These are phyloP conservation scores for Phytophthora aleatoria DNA, from an alignment of 352 stramenopile species.

Conservation along the genomic window DNA sequence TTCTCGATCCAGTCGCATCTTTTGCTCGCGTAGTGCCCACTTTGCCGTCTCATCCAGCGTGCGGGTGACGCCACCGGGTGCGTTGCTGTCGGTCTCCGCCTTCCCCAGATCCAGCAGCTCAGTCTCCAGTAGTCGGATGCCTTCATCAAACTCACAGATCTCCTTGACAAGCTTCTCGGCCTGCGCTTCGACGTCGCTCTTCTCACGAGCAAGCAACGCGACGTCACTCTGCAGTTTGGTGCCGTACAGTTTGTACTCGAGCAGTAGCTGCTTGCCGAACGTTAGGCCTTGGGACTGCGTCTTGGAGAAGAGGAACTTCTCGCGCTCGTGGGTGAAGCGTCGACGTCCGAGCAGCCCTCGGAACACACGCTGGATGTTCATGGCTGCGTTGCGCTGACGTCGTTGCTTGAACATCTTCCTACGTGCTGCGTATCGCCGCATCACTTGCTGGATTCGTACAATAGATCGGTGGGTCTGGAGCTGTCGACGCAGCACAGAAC, in stretches of 20 bases:
- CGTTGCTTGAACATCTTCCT: slow-evolving; percentile 55
- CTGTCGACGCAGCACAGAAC: slow-evolving; percentile 59
- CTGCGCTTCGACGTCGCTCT: slow-evolving; percentile 86
- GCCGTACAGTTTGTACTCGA: slow-evolving; percentile 95
- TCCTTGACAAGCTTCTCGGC: slow-evolving; percentile 91
- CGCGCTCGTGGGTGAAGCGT: slow-evolving; percentile 83
- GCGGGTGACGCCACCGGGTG: slow-evolving; percentile 21
- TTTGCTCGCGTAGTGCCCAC: slow-evolving; percentile 91
- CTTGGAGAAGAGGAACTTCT: slow-evolving; percentile 95
- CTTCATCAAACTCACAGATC: slow-evolving; percentile 95
- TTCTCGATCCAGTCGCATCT: slow-evolving; percentile 94
- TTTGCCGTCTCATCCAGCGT: slow-evolving; percentile 87
- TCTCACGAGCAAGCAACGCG: slow-evolving; percentile 89
- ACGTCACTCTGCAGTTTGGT: slow-evolving; percentile 95
- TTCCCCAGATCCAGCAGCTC: slow-evolving; percentile 94
- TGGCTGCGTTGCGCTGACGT: slow-evolving; percentile 58
- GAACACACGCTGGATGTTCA: slow-evolving; percentile 89
- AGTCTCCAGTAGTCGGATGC: slow-evolving; percentile 88
- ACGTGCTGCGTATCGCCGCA: slow-evolving; percentile 67
- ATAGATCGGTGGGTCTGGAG: slow-evolving; percentile 58
- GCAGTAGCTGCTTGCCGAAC: slow-evolving; percentile 94
- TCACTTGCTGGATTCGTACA: slow-evolving; percentile 79
- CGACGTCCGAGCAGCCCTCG: slow-evolving; percentile 86
- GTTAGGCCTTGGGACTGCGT: slow-evolving; percentile 94
- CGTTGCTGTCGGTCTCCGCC: slow-evolving; percentile 88